Base-by-base conservation (phyloP, 352 stramenopile species). In the Phytophthora nicotianae region DNA sequence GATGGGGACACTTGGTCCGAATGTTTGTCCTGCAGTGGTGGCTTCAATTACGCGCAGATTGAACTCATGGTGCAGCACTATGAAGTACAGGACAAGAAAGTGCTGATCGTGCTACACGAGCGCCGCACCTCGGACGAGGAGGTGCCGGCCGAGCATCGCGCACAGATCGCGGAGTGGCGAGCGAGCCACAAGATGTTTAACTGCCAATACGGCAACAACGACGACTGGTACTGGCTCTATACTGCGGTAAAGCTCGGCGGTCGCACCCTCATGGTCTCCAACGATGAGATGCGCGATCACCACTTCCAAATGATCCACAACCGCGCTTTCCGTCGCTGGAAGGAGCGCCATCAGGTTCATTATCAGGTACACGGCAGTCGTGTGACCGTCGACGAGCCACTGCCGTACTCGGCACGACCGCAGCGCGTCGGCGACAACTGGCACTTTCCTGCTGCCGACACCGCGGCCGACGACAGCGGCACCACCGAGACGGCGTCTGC, bases 201-300 rank as follows among this genome's bases (percentile, higher is more conserved):
- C 43, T 98, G 96, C 70, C 81, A 90, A 14, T 69, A 62, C 13
- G 93, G 96, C 27, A 98, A 98, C 83, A 99, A 99, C 62, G 97
- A 99, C 83, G 97, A 99, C 87, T 99, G 96, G 97, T 99, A 98
- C 79, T 99, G 97, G 97, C 89, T 99, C 66, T 98, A 98, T 71
- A 95, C 96, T 4, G 95, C 94, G 5, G 83, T 98, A 40, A 90
- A 88, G 60, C 72, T 89, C n/a, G 77, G 87, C 41, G 79, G 78
- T 1, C 79, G 83, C 46, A 90, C 81, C 50, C 68, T 98, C 17
- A 79, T 97, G 38, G 75, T 99, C 8, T 98, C 96, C 3, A 99
- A 99, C 81, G 97, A 99, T 75, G 95, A 99, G 81, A 99, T 99
- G 97, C 84, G 97, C 53, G 97, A 99, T 85, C 97, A 99, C 81